Evolutionary conservation across 2,329 filamentous ascomycete species (phyloP).

Genomic region (Penicillium sp.): DNA sequence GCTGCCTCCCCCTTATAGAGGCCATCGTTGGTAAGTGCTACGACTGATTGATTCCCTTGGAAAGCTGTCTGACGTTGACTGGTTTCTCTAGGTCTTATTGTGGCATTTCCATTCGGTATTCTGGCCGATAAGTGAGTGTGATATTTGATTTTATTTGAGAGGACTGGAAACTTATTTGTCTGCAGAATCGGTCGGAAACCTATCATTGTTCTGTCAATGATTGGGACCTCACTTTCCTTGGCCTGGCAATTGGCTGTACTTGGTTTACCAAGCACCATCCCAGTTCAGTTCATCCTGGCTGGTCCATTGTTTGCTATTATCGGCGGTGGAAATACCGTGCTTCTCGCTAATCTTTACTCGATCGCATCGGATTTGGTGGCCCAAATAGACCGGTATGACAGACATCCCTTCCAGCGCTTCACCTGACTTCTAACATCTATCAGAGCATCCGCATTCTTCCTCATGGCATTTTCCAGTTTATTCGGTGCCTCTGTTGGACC

Average conservation of each 20-base stretch:
- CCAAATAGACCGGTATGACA: constrained; percentile 4
- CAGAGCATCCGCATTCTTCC: background rate
- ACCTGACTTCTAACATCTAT: background rate
- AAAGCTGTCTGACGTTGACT: background rate
- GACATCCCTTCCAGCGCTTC: background rate
- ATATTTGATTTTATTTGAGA: constrained; percentile 1
- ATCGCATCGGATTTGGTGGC: constrained; percentile 6
- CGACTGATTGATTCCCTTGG: background rate
- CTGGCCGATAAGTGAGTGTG: constrained; percentile 2
- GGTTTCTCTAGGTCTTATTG: background rate
- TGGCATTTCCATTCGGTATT: constrained; percentile 9
- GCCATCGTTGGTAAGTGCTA: constrained; percentile 3
- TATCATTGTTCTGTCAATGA: background rate
- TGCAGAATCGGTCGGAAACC: background rate
- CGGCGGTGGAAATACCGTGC: constrained; percentile 8
- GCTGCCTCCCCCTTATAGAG: constrained; percentile 5
- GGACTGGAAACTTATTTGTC: constrained; percentile 2
- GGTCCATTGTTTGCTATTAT: background rate
- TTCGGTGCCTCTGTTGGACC: background rate
- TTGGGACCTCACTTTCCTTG: background rate
- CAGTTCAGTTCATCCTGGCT: background rate
- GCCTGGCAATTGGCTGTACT: background rate
- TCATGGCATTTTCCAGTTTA: background rate
- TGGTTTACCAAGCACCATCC: background rate
- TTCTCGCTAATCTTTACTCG: constrained; percentile 9